These are phyloP conservation scores for Nigrospora sphaerica DNA, from an alignment of 2,329 filamentous ascomycete species.

Conservation along the genomic window DNA sequence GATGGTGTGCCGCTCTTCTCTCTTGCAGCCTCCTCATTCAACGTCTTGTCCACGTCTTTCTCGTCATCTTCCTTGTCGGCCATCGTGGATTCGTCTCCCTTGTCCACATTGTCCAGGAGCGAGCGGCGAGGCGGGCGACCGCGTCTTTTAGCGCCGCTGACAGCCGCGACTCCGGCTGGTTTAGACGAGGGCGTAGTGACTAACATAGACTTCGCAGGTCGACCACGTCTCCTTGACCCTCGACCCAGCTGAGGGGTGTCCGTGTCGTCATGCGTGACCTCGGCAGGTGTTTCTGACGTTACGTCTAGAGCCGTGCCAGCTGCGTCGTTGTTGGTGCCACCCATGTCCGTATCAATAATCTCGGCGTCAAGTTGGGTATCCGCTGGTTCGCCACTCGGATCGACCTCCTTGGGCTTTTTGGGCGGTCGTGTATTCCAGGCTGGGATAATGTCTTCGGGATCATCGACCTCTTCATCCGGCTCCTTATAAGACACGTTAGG, in stretches of 20 bases:
- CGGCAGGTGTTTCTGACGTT: too few relatives aligned
- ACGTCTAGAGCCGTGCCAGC: too few relatives aligned
- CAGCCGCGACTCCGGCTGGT: background rate
- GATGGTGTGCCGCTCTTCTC: too few relatives aligned
- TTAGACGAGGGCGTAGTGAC: too few relatives aligned
- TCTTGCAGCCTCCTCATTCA: too few relatives aligned
- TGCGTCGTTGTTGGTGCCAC: too few relatives aligned
- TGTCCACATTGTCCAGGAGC: constrained; percentile 15
- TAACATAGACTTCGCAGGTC: too few relatives aligned
- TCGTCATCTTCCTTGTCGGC: constrained; percentile 11
- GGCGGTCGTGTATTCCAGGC: constrained; percentile 7
- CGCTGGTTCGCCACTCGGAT: background rate
- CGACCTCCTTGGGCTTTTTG: constrained; percentile 5
- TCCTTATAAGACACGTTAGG: constrained; percentile 45
- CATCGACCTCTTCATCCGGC: constrained; percentile 35
- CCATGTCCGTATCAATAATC: too few relatives aligned
- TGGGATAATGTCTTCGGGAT: constrained; percentile 32
- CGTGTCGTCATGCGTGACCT: too few relatives aligned
- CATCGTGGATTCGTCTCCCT: constrained; percentile 16
- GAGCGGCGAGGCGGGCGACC: constrained; percentile 21
- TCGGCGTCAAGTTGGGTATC: too few relatives aligned
- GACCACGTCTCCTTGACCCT: too few relatives aligned
- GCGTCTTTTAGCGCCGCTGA: constrained; percentile 14
- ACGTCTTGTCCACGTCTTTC: constrained; percentile 6
- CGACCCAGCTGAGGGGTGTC: too few relatives aligned